Conservation (phyloP, 768 basidiomycete genomes). For the Leccinum variicolor region DNA sequence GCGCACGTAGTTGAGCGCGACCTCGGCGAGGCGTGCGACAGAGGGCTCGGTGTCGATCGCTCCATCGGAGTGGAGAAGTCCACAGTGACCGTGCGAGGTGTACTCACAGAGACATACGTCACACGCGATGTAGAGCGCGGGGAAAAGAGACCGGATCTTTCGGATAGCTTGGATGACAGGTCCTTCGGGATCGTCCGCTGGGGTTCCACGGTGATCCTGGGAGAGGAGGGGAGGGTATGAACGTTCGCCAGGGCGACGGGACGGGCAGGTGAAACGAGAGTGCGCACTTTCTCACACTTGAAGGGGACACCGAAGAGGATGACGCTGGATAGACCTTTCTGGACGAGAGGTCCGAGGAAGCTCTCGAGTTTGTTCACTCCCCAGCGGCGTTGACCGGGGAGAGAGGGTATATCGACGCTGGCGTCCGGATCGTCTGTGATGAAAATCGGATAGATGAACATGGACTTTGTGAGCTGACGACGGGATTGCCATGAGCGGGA, state of each 20-base stretch:
- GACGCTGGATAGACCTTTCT: slow-evolving; percentile 87
- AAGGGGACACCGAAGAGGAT: slow-evolving; percentile 94
- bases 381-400: slow-evolving; percentile 92
- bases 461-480: slow-evolving; percentile 77
- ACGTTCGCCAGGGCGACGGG: neutral
- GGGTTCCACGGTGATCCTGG: slow-evolving; percentile 79
- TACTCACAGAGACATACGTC: slow-evolving; percentile 99
- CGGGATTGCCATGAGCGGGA: slow-evolving; percentile 85
- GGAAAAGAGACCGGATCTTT: slow-evolving; percentile 73
- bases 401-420: slow-evolving; percentile 65
- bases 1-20: slow-evolving; percentile 86
- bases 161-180: slow-evolving; percentile 94
- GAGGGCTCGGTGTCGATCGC: slow-evolving; percentile 77
- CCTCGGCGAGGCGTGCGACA: slow-evolving; percentile 85
- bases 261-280: neutral
- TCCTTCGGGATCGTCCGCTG: slow-evolving; percentile 85
- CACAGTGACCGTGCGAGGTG: slow-evolving; percentile 97
- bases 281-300: slow-evolving; percentile 66
- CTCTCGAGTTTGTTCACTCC: slow-evolving; percentile 89
- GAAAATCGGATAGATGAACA: slow-evolving; percentile 99
- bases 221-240: neutral
- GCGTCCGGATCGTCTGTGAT: slow-evolving; percentile 93
- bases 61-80: slow-evolving; percentile 68
- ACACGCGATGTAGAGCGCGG: slow-evolving; percentile 81
- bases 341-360: slow-evolving; percentile 83